Base-by-base conservation (phyloP, 2,329 filamentous ascomycete genomes). In the Stachybotrys echinatus region DNA sequence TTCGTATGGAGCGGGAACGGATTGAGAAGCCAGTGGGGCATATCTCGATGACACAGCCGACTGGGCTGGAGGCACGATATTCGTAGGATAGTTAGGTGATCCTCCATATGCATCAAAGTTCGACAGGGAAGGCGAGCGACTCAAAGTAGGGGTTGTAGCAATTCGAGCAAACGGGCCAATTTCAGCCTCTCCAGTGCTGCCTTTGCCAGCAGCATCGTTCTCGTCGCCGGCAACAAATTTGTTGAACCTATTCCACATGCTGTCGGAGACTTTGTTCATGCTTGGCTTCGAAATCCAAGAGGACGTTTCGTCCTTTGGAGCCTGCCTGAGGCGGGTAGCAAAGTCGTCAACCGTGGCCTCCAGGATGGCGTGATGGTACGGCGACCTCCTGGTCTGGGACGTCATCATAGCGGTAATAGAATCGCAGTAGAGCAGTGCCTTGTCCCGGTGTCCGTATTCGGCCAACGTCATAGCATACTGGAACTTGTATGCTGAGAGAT, bases 161-260 rank as follows among this genome's bases (percentile, higher is more conserved):
- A 96, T 83, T 48, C 87, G 87, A 7, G 88, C 86, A 65, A 99
- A 97, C 1, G 90, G 91, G 0, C 91, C 89, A 48, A 79, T 68
- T 52, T 89, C 87, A 31, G 67, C 75, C 42, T 81, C 82, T 8
- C 75, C 81, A 48, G 77, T 77, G 1, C 80, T 82, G 10, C 75
- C 75, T 31, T 76, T 75, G 47, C 90, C 87, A 51, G 81, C 83
- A 51, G 95, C 90, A 51, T 95, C 91, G 48, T 81, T 82, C 49
- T 97, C 92, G 52, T 96, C 92, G 14, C 94, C 95, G 47, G 88
- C 85, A 53, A 99, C 91, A 63, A 99, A 99, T 61, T 91, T 96
- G 70, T 92, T 97, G 71, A 99, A 96, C 52, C 88, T 90, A 55
- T 85, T 91, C 80, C 90, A 92, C 64, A 97, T 83, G 31, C 88